Evolutionary conservation across 352 stramenopile species (phyloP).

Genomic region (Phytophthora litchii): DNA sequence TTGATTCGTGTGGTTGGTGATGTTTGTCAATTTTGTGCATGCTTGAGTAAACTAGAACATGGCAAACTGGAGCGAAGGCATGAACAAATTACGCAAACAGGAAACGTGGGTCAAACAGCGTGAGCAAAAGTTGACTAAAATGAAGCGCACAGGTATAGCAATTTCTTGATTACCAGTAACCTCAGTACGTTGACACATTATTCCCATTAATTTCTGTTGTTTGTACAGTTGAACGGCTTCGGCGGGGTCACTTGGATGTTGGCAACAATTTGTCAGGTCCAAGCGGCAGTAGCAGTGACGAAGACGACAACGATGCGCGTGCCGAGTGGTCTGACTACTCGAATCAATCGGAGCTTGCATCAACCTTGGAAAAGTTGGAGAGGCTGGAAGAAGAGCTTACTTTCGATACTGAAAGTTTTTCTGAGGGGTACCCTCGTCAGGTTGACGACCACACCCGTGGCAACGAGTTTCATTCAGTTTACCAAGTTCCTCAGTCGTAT

Average conservation of each 20-base stretch:
- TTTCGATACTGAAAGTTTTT: slow-evolving; percentile 16
- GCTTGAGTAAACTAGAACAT: slow-evolving; percentile 34
- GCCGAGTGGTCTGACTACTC: slow-evolving; percentile 26
- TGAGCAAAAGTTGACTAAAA: slow-evolving; percentile 50
- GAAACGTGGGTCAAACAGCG: slow-evolving; percentile 57
- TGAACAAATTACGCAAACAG: slow-evolving; percentile 50
- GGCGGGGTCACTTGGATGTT: background rate
- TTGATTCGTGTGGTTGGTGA: background rate
- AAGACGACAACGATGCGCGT: slow-evolving; percentile 10
- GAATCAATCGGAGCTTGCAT: slow-evolving; percentile 26
- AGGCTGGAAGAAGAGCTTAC: slow-evolving; percentile 30
- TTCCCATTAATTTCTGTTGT: background rate
- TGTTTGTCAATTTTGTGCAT: background rate
- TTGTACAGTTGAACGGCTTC: slow-evolving; percentile 16
- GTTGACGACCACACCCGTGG: slow-evolving; percentile 3
- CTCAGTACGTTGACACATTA: background rate
- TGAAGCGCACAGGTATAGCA: slow-evolving; percentile 35
- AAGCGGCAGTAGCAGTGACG: slow-evolving; percentile 20
- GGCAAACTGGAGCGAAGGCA: slow-evolving; percentile 51
- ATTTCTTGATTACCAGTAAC: background rate
- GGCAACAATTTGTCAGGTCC: slow-evolving; percentile 20
- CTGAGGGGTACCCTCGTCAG: background rate
- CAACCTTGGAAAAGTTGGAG: slow-evolving; percentile 26
- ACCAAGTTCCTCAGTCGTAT: slow-evolving; percentile 16
- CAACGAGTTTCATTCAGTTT: slow-evolving; percentile 10